Percentiles rank a stretch among this genome's conserved stretches.
These are phyloP conservation scores for Yamadazyma blattariae DNA, from an alignment of 1,139 yeast species.

Conservation along the genomic window DNA sequence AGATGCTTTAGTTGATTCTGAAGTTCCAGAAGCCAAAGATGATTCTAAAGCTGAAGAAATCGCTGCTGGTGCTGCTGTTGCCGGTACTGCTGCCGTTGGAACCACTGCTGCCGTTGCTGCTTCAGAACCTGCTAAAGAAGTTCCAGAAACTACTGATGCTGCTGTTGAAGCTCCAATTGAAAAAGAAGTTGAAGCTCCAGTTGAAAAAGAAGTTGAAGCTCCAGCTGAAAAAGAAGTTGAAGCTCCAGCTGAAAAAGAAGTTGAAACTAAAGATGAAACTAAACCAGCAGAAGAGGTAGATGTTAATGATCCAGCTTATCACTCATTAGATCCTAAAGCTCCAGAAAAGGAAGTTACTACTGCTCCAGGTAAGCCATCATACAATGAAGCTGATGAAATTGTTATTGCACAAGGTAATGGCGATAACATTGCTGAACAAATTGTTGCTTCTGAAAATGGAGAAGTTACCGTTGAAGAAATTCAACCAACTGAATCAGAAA, in stretches of 20 bases:
- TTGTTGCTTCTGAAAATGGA: slow-evolving; percentile 36
- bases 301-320: slow-evolving; percentile 12
- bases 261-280: neutral
- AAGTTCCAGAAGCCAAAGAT: slow-evolving; percentile 5
- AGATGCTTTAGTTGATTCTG: slow-evolving; percentile 7
- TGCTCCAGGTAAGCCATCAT: slow-evolving; percentile 7
- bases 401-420: slow-evolving; percentile 37
- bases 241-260: slow-evolving; percentile 1
- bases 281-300: neutral
- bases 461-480: slow-evolving; percentile 44
- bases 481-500: slow-evolving; percentile 40
- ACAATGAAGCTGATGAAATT: slow-evolving; percentile 32
- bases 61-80: neutral
- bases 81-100: slow-evolving; percentile 4
- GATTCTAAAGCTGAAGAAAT: slow-evolving; percentile 3
- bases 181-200: slow-evolving; percentile 4
- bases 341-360: slow-evolving; percentile 26
- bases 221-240: slow-evolving; percentile 3
- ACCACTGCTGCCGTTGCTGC: slow-evolving; percentile 1
- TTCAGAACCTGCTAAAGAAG: neutral
- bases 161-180: slow-evolving; percentile 5
- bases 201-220: neutral
- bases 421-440: slow-evolving; percentile 31
- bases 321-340: slow-evolving; percentile 32
- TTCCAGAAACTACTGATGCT: slow-evolving; percentile 1